Base-by-base conservation (phyloP, 768 basidiomycete species). In the Atractiella rhizophila region DNA sequence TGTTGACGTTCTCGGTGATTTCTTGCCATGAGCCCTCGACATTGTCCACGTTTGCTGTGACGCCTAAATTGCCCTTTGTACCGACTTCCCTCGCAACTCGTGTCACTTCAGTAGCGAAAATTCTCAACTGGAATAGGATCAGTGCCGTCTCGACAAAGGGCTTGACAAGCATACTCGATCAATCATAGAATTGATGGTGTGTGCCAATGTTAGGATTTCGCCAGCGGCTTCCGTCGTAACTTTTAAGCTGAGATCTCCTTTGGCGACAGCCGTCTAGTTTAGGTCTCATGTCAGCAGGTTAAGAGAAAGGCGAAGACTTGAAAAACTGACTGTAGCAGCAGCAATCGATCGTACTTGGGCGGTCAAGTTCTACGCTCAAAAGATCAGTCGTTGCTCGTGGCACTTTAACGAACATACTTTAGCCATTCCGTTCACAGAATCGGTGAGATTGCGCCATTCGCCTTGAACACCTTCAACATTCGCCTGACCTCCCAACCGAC, bases 1-100 rank as follows among this genome's bases (percentile, higher is more conserved):
- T 88, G 58, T 96, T 98, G 48, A 96, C 88, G 40, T 85, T 85
- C 53, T 31, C 42, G n/a, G 86, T 94, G 57, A 98, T 96, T 58
- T 88, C 85, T 53, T 86, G 80, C 91, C 91, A 98, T 26, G 83
- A 86, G 28, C 91, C 91, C 56, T 94, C 82, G 5, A 96, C 79
- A 43, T 85, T 81, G 44, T 82, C 83, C 7, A 94, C 81, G 58
- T 94, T 82, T 4, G 91, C 91, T 54, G 91, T 86, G 0, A 88
- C 91, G 50, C 91, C 88, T 5, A 96, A 64, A 60, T 94, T 94
- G n/a, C 91, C 88, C 54, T 94, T 85, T 12, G 88, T 94, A 34
- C 88, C 88, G 54, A 98, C 88, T 59, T 98, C 86, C 26, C 83
- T 65, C 2, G 91, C 91, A 40, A 98, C 88, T 54, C 88, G 80